Percentiles rank a stretch among this genome's conserved stretches.
These are phyloP conservation scores for Boletus vermiculosoides DNA, from an alignment of 768 basidiomycete genomes.

Conservation along the genomic window DNA sequence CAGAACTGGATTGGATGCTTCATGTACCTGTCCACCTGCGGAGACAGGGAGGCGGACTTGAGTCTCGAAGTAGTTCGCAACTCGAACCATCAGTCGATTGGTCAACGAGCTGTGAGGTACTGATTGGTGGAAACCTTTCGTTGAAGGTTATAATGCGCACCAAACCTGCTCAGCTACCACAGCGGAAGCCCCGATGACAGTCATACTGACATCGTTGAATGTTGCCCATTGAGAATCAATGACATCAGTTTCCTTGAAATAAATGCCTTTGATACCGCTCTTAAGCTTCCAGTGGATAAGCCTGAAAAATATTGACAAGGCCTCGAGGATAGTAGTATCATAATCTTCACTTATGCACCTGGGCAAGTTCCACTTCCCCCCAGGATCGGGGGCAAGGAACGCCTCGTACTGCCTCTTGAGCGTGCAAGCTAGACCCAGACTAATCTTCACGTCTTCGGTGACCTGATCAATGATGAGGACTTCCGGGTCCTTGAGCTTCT, in stretches of 20 bases:
- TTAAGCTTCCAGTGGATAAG: conserved; percentile 96
- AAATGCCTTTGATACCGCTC: conserved; percentile 85
- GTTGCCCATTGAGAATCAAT: conserved; percentile 96
- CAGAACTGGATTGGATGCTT: conserved; percentile 34
- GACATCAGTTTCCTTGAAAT: conserved; percentile 98
- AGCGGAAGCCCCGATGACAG: conserved; percentile 81
- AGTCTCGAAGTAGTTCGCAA: conserved; percentile 91
- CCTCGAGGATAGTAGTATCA: conserved; percentile 84
- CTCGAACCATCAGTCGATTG: conserved; percentile 88
- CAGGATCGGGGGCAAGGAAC: conserved; percentile 84
- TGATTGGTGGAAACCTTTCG: not conserved
- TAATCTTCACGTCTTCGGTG: conserved; percentile 87
- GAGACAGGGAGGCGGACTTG: conserved; percentile 77
- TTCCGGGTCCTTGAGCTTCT: conserved; percentile 84
- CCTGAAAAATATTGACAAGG: conserved; percentile 86
- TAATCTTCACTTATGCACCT: conserved; percentile 89
- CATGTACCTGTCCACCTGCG: conserved; percentile 30
- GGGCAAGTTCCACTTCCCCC: conserved; percentile 85
- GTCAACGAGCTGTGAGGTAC: conserved; percentile 68
- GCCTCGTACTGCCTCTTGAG: conserved; percentile 92
- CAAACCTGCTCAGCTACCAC: conserved; percentile 95
- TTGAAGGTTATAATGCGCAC: conserved; percentile 43
- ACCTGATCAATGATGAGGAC: conserved; percentile 92
- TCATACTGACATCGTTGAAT: conserved; percentile 88
- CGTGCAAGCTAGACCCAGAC: conserved; percentile 90